Evolutionary conservation across 2,329 filamentous ascomycete species (phyloP).

Genomic region (Lasiodiplodia hormozganensis): DNA sequence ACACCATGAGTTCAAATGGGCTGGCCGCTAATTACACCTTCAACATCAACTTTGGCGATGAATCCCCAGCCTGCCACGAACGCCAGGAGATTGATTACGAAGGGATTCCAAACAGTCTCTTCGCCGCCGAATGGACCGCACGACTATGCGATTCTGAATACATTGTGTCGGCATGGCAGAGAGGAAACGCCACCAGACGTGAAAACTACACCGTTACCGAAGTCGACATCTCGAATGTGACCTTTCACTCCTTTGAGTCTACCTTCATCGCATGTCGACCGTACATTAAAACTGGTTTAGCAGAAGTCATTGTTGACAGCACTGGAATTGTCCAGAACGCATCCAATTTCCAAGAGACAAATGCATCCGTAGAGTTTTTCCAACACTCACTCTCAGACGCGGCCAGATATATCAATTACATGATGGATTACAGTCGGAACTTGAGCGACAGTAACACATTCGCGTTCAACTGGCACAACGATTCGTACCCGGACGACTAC

Average conservation of each 20-base stretch:
- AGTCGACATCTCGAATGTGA: constrained; percentile 10
- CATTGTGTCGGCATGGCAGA: constrained; percentile 5
- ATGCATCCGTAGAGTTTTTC: neutral
- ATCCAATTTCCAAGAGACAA: neutral
- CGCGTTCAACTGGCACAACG: constrained; percentile 55
- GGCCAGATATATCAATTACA: neutral
- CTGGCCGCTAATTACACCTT: constrained; percentile 9
- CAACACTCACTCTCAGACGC: neutral
- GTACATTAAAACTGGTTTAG: constrained; percentile 40
- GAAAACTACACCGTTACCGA: neutral
- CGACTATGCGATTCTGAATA: constrained; percentile 3
- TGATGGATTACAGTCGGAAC: neutral
- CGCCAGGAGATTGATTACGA: constrained; percentile 4
- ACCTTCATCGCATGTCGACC: constrained; percentile 48
- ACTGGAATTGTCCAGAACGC: constrained; percentile 9
- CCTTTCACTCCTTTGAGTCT: constrained; percentile 23
- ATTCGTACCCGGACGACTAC: constrained; percentile 53
- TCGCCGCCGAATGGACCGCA: constrained; percentile 3
- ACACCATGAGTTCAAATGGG: constrained; percentile 11
- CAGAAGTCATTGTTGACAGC: constrained; percentile 37
- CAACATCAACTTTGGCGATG: neutral
- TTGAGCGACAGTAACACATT: neutral
- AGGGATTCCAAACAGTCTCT: neutral
- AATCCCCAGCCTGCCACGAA: neutral
- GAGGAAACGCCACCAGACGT: neutral